Percentiles rank a stretch among this genome's conserved stretches.
Evolutionary conservation across 192 early-diverging fungal species (phyloP).

Genomic region (Backusella tarrabulga): DNA sequence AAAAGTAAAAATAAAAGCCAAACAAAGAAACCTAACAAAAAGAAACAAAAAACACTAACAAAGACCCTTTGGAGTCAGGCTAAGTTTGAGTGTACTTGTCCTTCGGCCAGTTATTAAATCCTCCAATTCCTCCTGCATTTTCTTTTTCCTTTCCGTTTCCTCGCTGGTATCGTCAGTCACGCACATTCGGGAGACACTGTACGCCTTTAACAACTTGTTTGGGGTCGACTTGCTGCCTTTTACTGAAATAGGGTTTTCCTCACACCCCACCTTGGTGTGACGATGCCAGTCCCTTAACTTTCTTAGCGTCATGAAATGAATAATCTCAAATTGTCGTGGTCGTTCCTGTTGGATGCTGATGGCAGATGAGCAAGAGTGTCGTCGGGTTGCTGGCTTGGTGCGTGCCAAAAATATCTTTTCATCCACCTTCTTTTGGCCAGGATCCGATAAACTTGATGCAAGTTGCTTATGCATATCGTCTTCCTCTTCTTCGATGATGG

Average conservation of each 20-base stretch:
- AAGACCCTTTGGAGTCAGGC: constrained; percentile 28
- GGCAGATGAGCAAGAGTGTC: constrained; percentile 18
- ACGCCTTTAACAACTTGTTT: constrained; percentile 18
- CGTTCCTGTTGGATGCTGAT: background rate
- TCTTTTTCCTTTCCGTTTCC: constrained; percentile 3
- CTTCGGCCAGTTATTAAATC: constrained; percentile 32
- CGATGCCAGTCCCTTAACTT: background rate
- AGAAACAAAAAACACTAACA: background rate
- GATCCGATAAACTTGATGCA: background rate
- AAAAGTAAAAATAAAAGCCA: background rate
- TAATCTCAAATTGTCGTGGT: background rate
- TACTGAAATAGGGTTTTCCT: background rate
- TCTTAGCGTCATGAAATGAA: background rate
- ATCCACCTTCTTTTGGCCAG: background rate
- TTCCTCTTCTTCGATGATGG: background rate
- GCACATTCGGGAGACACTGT: constrained; percentile 9
- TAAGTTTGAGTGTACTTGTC: constrained; percentile 33
- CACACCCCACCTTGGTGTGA: background rate
- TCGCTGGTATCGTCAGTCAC: background rate
- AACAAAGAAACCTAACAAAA: background rate
- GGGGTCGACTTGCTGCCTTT: constrained; percentile 18
- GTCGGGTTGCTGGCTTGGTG: background rate
- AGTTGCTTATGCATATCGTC: background rate
- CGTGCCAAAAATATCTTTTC: background rate
- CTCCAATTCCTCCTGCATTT: constrained; percentile 27